Evolutionary conservation across 768 basidiomycete species (phyloP).

Genomic region (Lentinula sp.): DNA sequence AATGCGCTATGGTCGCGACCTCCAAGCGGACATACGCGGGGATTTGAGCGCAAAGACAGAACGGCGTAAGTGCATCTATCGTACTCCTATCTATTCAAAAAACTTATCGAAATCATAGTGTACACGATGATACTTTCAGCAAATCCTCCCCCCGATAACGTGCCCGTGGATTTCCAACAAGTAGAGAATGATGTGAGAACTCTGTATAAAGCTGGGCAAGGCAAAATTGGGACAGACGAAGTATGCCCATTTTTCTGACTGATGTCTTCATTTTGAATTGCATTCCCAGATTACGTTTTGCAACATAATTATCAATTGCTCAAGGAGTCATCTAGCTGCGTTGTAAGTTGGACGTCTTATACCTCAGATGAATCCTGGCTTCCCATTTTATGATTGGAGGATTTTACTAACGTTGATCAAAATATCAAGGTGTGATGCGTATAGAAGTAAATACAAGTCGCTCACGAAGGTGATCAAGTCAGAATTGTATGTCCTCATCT

Average conservation of each 20-base stretch:
- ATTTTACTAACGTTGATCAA: conserved; percentile 14
- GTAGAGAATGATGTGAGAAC: conserved; percentile 27
- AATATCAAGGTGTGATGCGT: conserved; percentile 7
- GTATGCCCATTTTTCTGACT: background rate
- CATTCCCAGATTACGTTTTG: conserved; percentile 17
- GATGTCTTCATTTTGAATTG: background rate
- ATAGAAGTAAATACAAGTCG: conserved; percentile 3
- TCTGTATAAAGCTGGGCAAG: conserved; percentile 25
- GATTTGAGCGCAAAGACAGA: conserved; percentile 10
- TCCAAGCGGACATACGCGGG: conserved; percentile 8
- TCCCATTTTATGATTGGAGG: background rate
- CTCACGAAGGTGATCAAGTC: conserved; percentile 8
- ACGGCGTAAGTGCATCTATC: conserved; percentile 1
- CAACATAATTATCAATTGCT: conserved; percentile 25
- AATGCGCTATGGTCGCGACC: conserved; percentile 5
- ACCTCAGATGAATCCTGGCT: background rate
- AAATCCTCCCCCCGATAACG: conserved; percentile 22
- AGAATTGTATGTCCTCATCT: conserved; percentile 5
- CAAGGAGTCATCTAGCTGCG: conserved; percentile 19
- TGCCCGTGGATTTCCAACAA: conserved; percentile 21
- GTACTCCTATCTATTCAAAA: background rate
- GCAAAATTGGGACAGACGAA: conserved; percentile 27
- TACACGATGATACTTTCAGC: conserved; percentile 28
- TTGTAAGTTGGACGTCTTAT: conserved; percentile 12
- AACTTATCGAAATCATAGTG: conserved; percentile 7